Percentiles rank a stretch among this genome's conserved stretches.
phyloP scores from a whole-genome alignment of 768 basidiomycete genomes.

The Exsudoporus frostii region DNA sequence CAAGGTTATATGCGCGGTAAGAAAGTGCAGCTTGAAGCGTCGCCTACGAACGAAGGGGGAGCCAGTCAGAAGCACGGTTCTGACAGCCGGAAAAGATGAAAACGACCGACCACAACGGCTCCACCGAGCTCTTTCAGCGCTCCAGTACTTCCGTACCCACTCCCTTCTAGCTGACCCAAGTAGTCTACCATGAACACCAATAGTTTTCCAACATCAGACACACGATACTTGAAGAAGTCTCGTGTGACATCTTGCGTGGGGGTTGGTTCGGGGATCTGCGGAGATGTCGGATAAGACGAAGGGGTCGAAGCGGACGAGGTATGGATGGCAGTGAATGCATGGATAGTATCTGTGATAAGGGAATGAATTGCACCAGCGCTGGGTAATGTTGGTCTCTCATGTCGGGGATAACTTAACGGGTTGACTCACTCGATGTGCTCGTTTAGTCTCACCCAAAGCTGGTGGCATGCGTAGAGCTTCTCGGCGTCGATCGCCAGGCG shows the following conservation, averaged over 20 bases:
- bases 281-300: conserved; percentile 10
- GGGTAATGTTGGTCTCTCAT: background rate
- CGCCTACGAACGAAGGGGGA: conserved; percentile 41
- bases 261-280: conserved; percentile 41
- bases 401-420: background rate
- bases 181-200: conserved; percentile 55
- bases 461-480: conserved; percentile 75
- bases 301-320: conserved; percentile 9
- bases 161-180: conserved; percentile 22
- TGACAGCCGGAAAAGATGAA: background rate
- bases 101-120: conserved; percentile 54
- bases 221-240: conserved; percentile 75
- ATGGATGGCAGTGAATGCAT: conserved; percentile 56
- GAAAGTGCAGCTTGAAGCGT: conserved; percentile 69
- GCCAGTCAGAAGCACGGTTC: background rate
- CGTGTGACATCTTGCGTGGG: conserved; percentile 75
- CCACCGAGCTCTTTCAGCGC: conserved; percentile 41
- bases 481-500: conserved; percentile 79
- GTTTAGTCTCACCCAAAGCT: conserved; percentile 78
- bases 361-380: conserved; percentile 58
- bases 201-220: conserved; percentile 63
- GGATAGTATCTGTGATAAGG: conserved; percentile 68
- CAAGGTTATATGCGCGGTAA: conserved; percentile 68
- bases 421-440: conserved; percentile 56
- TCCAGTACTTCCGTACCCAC: conserved; percentile 18